Evolutionary conservation across 768 basidiomycete species (phyloP).

Genomic region (Psilocybe tampanensis): DNA sequence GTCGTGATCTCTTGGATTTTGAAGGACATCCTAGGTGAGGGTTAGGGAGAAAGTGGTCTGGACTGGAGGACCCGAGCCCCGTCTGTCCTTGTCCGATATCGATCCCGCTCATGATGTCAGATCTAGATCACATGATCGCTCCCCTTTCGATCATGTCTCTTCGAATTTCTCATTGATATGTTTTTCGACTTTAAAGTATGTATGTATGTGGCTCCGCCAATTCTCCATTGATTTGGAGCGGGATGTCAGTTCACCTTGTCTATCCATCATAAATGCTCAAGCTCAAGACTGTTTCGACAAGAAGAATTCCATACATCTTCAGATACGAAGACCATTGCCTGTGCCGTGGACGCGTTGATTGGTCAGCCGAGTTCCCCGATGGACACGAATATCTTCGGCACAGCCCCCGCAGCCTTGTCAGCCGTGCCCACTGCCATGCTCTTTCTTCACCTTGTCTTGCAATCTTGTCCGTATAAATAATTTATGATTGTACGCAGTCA

Average conservation of each 20-base stretch:
- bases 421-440: no score
- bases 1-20: slow-evolving; percentile 71
- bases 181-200: slow-evolving; percentile 6
- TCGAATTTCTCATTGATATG: no score
- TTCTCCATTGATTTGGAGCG: no score
- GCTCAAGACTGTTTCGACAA: no score
- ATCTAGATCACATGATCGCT: slow-evolving; percentile 31
- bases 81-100: slow-evolving; percentile 13
- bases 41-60: slow-evolving; percentile 9
- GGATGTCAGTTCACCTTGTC: no score
- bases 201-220: background rate
- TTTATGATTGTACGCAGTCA: background rate
- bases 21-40: slow-evolving; percentile 40
- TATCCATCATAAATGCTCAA: no score
- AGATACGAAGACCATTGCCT: no score
- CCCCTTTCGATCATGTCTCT: slow-evolving; percentile 18
- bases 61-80: slow-evolving; percentile 1
- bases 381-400: no score
- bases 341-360: no score
- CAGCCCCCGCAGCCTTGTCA: no score
- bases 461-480: background rate
- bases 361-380: no score
- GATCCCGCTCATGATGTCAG: slow-evolving; percentile 34
- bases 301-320: background rate
- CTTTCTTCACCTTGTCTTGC: no score